Conservation (phyloP, 768 basidiomycete species). For the Kockovaella imperatae region DNA sequence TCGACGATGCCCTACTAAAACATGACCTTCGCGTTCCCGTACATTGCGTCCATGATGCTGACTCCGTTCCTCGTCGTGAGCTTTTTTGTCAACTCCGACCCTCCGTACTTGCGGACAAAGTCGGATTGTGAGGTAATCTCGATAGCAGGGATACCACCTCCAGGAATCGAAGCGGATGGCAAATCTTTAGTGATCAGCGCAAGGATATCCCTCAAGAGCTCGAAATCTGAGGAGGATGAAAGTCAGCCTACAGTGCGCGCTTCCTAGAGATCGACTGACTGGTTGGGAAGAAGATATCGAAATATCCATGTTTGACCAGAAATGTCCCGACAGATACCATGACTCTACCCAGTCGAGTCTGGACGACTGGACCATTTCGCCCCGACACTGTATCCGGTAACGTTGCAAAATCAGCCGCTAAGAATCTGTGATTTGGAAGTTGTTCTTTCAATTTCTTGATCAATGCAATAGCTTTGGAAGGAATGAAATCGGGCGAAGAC, state of each 20-base stretch:
- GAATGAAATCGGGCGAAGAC: conserved; percentile 78
- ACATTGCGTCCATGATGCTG: conserved; percentile 81
- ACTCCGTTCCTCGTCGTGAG: conserved; percentile 72
- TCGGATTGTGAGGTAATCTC: conserved; percentile 71
- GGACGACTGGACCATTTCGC: conserved; percentile 79
- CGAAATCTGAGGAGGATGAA: conserved; percentile 52
- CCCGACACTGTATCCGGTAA: conserved; percentile 80
- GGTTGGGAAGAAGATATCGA: conserved; percentile 98
- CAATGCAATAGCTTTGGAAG: conserved; percentile 79
- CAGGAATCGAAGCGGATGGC: conserved; percentile 50
- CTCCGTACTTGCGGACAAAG: conserved; percentile 76
- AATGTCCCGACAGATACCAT: conserved; percentile 85
- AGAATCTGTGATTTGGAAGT: conserved; percentile 87
- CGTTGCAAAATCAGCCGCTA: conserved; percentile 84
- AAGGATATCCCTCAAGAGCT: conserved; percentile 78
- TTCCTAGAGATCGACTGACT: too few relatives aligned
- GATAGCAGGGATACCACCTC: conserved; percentile 21
- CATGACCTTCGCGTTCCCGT: conserved; percentile 87
- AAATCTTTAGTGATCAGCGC: conserved; percentile 61
- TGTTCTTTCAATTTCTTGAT: conserved; percentile 69
- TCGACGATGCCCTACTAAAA: conserved; percentile 58
- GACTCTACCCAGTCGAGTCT: conserved; percentile 75
- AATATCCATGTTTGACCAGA: conserved; percentile 88
- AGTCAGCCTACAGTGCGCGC: too few relatives aligned
- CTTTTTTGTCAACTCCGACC: conserved; percentile 51